Conservation (phyloP, 306 rosid genomes). For the Purshia tridentata region DNA sequence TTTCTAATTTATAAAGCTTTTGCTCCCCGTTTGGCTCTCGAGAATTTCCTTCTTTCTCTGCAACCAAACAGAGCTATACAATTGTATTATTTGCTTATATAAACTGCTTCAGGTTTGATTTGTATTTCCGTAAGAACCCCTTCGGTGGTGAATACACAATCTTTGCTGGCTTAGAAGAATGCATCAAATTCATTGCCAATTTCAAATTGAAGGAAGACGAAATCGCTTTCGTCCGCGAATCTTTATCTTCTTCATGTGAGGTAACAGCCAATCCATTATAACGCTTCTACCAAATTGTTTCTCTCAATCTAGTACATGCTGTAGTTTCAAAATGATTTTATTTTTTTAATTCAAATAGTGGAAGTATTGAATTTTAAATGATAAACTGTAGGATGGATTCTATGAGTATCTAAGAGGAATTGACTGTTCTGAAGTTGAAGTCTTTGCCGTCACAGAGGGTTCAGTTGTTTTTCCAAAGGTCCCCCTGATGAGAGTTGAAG, state of each 20-base stretch:
- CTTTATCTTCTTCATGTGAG: constrained; percentile 80
- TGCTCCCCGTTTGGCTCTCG: constrained; percentile 32
- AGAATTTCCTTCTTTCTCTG: neutral
- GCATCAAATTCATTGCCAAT: constrained; percentile 85
- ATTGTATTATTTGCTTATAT: too few species aligned
- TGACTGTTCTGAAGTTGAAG: constrained; percentile 90
- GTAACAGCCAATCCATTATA: constrained; percentile 39
- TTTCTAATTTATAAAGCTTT: too few species aligned
- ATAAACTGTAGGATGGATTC: constrained; percentile 74
- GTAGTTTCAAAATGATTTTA: neutral
- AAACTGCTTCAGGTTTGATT: constrained; percentile 69
- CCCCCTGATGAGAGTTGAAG: constrained; percentile 90
- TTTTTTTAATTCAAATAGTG: neutral
- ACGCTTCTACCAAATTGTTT: too few species aligned
- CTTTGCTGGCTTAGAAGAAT: constrained; percentile 94
- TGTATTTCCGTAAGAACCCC: constrained; percentile 94
- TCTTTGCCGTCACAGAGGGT: constrained; percentile 82
- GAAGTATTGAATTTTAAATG: constrained; percentile 27
- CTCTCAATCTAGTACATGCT: neutral
- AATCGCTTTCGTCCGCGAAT: constrained; percentile 60
- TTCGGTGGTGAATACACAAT: constrained; percentile 97
- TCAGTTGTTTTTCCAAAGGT: constrained; percentile 93
- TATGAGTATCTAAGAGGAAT: constrained; percentile 82
- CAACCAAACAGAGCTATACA: neutral
- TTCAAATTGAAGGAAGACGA: constrained; percentile 81